These are phyloP conservation scores for Colletotrichum shisoi DNA, from an alignment of 2,329 filamentous ascomycete species.

Conservation along the genomic window DNA sequence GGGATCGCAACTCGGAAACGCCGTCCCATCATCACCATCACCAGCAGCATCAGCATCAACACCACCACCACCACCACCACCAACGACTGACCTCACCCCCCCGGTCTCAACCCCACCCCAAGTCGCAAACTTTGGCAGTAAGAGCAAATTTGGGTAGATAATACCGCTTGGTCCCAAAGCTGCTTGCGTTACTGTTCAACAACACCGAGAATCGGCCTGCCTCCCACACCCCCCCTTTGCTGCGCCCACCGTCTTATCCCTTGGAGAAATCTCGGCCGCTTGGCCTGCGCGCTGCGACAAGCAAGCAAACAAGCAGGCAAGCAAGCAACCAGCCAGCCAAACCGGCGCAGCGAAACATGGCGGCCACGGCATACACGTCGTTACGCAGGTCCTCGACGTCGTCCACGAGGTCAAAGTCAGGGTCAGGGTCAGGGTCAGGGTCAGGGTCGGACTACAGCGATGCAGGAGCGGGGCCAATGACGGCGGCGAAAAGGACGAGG, in stretches of 20 bases:
- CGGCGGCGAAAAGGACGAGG: background rate
- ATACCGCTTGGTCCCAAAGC: background rate
- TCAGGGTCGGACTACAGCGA: background rate
- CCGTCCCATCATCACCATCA: conserved; percentile 18
- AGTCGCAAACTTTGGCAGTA: conserved; percentile 11
- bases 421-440: conserved; percentile 9
- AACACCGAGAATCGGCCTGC: background rate
- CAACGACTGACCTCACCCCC: background rate
- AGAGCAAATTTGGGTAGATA: conserved; percentile 8
- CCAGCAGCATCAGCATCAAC: background rate
- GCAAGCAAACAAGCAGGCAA: background rate
- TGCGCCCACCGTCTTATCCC: conserved; percentile 9
- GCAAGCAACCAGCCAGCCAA: background rate
- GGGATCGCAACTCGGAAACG: conserved; percentile 34
- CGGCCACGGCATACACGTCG: conserved; percentile 26
- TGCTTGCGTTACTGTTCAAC: background rate
- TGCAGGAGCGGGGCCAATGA: conserved; percentile 8
- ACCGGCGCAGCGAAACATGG: conserved; percentile 10
- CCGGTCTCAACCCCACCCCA: background rate
- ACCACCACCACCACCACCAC: background rate
- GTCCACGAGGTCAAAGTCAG: conserved; percentile 17
- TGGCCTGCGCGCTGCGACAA: background rate
- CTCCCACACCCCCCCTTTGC: background rate
- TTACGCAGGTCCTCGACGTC: conserved; percentile 36
- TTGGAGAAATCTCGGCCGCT: background rate